Percentiles rank a stretch among this genome's conserved stretches.
Evolutionary conservation across 306 rosid species (phyloP).

Genomic region (Acacia acuminata): DNA sequence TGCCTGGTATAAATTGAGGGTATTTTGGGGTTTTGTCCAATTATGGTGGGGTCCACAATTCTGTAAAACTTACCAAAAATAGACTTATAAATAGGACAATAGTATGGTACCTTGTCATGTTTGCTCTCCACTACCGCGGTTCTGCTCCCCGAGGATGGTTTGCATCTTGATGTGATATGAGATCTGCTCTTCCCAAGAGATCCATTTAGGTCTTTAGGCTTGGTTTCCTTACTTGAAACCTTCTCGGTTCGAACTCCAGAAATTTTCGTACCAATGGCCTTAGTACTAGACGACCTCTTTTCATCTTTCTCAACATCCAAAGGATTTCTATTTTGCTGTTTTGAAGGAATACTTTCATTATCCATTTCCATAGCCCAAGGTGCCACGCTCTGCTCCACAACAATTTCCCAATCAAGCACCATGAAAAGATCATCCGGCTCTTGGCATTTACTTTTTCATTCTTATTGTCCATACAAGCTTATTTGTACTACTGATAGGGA

Average conservation of each 20-base stretch:
- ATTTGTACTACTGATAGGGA: slow-evolving; percentile 39
- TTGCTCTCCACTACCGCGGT: slow-evolving; percentile 54
- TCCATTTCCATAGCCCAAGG: slow-evolving; percentile 92
- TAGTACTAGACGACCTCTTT: slow-evolving; percentile 32
- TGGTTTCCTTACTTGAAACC: slow-evolving; percentile 58
- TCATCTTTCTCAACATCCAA: slow-evolving; percentile 39
- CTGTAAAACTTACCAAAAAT: too few species aligned
- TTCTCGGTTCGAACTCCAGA: slow-evolving; percentile 48
- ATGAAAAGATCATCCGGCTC: slow-evolving; percentile 94
- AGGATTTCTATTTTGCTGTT: slow-evolving; percentile 47
- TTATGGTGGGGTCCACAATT: too few species aligned
- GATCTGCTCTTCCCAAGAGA: slow-evolving; percentile 56
- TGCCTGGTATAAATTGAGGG: too few species aligned
- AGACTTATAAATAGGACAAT: too few species aligned
- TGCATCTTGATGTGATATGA: slow-evolving; percentile 56
- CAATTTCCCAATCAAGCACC: slow-evolving; percentile 82
- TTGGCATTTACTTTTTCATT: slow-evolving; percentile 41
- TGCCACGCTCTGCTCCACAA: slow-evolving; percentile 48
- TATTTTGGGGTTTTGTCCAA: too few species aligned
- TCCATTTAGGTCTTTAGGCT: slow-evolving; percentile 59
- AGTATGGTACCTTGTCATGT: slow-evolving; percentile 64
- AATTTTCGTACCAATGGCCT: slow-evolving; percentile 36
- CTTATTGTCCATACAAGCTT: slow-evolving; percentile 51
- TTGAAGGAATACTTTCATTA: slow-evolving; percentile 46
- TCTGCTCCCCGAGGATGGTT: slow-evolving; percentile 57